phyloP scores from a whole-genome alignment of 352 stramenopile species.

The Labyrinthula sp. region DNA sequence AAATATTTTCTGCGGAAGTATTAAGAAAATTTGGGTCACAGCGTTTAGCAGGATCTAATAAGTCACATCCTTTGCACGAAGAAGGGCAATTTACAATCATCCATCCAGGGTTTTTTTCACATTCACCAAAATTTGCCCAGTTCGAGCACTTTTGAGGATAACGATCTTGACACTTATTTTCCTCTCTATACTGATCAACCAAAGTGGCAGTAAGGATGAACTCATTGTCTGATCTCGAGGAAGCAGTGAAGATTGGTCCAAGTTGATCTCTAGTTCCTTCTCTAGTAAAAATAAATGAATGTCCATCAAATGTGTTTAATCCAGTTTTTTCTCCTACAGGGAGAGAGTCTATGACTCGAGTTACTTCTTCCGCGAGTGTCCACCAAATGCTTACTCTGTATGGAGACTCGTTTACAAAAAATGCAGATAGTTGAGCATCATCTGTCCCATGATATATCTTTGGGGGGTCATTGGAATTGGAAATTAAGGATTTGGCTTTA shows the following conservation, averaged over 20 bases:
- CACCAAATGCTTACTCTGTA: conserved; percentile 2
- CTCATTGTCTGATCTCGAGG: too few species aligned
- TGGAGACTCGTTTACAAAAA: conserved; percentile 23
- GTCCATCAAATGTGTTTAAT: conserved; percentile 11
- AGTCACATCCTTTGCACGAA: conserved; percentile 38
- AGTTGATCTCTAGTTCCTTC: conserved; percentile 21
- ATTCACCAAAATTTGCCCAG: conserved; percentile 34
- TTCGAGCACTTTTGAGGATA: conserved; percentile 34
- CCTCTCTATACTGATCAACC: too few species aligned
- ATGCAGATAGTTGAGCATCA: too few species aligned
- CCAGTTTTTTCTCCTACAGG: not conserved
- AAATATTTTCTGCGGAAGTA: conserved; percentile 34
- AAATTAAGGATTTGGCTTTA: too few species aligned
- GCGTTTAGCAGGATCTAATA: conserved; percentile 40
- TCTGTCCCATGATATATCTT: too few species aligned
- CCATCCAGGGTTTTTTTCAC: conserved; percentile 39
- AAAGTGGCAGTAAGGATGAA: conserved; percentile 3
- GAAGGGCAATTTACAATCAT: conserved; percentile 48
- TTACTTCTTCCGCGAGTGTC: conserved; percentile 11
- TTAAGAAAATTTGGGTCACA: conserved; percentile 40
- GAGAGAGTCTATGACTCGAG: conserved; percentile 12
- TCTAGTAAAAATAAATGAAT: conserved; percentile 15
- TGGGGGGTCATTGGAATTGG: too few species aligned
- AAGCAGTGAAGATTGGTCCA: not conserved
- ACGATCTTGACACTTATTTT: conserved; percentile 36